Evolutionary conservation across 306 rosid species (phyloP).

Genomic region (Quercus mongolica): DNA sequence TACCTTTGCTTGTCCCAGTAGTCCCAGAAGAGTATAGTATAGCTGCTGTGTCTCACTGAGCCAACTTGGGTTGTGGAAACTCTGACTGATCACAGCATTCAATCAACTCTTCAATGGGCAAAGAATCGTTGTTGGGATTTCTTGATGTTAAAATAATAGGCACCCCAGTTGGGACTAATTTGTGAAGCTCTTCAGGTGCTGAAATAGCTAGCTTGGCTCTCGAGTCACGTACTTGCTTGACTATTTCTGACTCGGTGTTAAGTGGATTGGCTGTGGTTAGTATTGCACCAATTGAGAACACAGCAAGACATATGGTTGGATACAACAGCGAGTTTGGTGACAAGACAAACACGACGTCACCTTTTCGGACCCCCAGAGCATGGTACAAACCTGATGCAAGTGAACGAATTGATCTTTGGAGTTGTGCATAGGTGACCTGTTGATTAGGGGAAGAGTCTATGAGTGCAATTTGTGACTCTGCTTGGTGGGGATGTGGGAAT

Average conservation of each 20-base stretch:
- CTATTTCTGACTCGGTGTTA: slow-evolving; percentile 61
- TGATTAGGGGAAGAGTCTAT: slow-evolving; percentile 46
- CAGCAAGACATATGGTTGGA: slow-evolving; percentile 69
- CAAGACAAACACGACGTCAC: slow-evolving; percentile 68
- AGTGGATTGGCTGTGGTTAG: slow-evolving; percentile 76
- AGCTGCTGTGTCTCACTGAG: slow-evolving; percentile 76
- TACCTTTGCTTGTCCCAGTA: slow-evolving; percentile 73
- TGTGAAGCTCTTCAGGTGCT: slow-evolving; percentile 63
- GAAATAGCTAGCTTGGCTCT: slow-evolving; percentile 71
- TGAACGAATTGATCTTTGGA: slow-evolving; percentile 47
- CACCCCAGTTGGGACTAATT: slow-evolving; percentile 52
- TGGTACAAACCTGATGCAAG: slow-evolving; percentile 66
- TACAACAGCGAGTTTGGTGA: slow-evolving; percentile 66
- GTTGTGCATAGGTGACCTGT: slow-evolving; percentile 54
- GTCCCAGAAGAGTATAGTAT: slow-evolving; percentile 91
- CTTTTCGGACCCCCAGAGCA: slow-evolving; percentile 64
- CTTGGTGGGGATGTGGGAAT: slow-evolving; percentile 46
- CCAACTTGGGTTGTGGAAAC: slow-evolving; percentile 27
- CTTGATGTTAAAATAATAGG: slow-evolving; percentile 51
- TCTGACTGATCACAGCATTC: slow-evolving; percentile 51
- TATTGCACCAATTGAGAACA: slow-evolving; percentile 69
- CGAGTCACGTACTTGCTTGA: slow-evolving; percentile 67
- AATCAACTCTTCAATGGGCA: slow-evolving; percentile 67
- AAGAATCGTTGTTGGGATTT: slow-evolving; percentile 13
- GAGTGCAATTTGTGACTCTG: slow-evolving; percentile 60